These are phyloP conservation scores for Brassica balearica DNA, from an alignment of 441 rosid species.

Conservation along the genomic window DNA sequence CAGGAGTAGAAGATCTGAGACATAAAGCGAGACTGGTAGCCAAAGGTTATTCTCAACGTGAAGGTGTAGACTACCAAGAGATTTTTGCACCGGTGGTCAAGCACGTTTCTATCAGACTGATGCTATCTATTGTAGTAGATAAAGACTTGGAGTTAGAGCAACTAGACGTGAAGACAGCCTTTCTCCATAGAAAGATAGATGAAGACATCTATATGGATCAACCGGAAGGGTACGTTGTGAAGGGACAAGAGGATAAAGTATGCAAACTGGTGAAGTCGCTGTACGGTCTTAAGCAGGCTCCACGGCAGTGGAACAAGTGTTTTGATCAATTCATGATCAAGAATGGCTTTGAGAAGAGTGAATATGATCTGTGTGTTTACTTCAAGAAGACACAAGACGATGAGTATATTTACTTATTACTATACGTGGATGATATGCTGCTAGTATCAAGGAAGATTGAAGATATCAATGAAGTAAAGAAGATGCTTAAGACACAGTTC, in stretches of 20 bases:
- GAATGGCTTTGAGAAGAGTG: not conserved
- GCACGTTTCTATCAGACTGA: not conserved
- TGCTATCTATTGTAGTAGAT: not conserved
- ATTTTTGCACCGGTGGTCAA: not conserved
- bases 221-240: not conserved
- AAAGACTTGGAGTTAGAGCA: not conserved
- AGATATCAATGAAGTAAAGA: not conserved
- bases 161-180: not conserved
- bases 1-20: not conserved
- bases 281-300: not conserved
- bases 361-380: not conserved
- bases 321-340: not conserved
- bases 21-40: not conserved
- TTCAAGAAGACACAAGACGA: not conserved
- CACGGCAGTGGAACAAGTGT: not conserved
- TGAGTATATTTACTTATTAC: not conserved
- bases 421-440: not conserved
- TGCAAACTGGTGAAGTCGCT: not conserved
- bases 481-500: not conserved
- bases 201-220: not conserved
- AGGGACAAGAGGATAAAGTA: not conserved
- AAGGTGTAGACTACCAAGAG: not conserved
- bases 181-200: not conserved
- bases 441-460: not conserved
- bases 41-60: not conserved